Evolutionary conservation across 2,329 filamentous ascomycete genomes (phyloP).

Genomic region (Myriosclerotinia curreyana): DNA sequence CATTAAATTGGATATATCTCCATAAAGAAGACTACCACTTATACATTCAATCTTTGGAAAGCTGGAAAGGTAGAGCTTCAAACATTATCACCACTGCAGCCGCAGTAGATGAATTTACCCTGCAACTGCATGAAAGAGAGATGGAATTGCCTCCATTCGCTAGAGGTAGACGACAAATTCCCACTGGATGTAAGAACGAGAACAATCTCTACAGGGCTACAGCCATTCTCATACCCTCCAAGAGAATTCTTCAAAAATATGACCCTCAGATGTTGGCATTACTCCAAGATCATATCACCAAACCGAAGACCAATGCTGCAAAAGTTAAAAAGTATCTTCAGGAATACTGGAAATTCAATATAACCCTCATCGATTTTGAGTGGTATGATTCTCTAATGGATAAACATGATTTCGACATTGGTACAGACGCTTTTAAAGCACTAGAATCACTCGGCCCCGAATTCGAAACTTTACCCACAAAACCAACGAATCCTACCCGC

Average conservation of each 20-base stretch:
- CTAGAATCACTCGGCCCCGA: neutral
- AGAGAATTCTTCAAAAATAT: neutral
- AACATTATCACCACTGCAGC: neutral
- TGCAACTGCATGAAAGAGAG: neutral
- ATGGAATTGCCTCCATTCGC: neutral
- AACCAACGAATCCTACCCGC: neutral
- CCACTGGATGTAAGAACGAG: neutral
- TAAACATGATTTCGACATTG: constrained; percentile 13
- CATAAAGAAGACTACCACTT: neutral
- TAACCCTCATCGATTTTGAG: constrained; percentile 7
- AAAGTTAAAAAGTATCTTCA: neutral
- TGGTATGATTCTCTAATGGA: neutral
- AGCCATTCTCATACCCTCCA: neutral
- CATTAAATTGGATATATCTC: constrained; percentile 21
- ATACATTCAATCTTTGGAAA: constrained; percentile 2
- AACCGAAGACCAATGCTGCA: neutral
- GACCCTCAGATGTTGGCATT: neutral
- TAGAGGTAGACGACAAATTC: neutral
- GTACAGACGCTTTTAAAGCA: constrained; percentile 22
- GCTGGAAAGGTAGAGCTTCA: constrained; percentile 13
- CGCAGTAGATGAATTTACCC: neutral
- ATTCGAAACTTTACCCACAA: constrained; percentile 6
- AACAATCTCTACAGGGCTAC: neutral
- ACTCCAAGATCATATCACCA: neutral
- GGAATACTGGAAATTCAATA: neutral